These are phyloP conservation scores for Apiospora aurea DNA, from an alignment of 2,329 filamentous ascomycete genomes.

Conservation along the genomic window DNA sequence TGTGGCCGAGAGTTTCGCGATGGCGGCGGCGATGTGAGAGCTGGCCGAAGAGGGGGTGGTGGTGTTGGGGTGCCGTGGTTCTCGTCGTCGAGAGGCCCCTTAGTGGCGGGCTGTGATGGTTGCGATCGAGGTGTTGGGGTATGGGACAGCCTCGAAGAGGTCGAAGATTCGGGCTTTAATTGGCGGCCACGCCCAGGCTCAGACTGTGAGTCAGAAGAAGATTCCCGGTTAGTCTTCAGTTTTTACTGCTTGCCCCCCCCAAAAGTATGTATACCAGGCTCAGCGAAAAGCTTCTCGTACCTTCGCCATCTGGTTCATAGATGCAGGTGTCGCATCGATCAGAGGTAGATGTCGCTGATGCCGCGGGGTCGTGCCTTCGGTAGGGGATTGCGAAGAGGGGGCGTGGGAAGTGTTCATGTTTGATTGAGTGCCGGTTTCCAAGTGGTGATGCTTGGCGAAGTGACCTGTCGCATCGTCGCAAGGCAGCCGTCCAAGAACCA, in stretches of 20 bases:
- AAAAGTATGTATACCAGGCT: background rate
- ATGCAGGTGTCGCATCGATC: background rate
- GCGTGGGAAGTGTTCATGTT: background rate
- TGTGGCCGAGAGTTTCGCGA: background rate
- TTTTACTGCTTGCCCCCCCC: too few species aligned
- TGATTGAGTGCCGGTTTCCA: background rate
- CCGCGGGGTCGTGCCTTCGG: background rate
- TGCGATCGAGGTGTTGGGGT: conserved; percentile 8
- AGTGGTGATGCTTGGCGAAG: background rate
- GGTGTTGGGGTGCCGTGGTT: background rate
- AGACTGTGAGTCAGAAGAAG: background rate
- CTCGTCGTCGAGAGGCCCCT: background rate
- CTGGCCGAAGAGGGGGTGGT: background rate
- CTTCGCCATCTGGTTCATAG: background rate
- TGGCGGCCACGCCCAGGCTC: background rate
- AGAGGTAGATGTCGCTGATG: background rate
- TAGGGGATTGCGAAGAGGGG: background rate
- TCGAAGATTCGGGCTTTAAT: background rate
- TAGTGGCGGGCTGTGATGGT: background rate
- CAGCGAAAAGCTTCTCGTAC: background rate
- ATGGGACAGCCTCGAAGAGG: background rate
- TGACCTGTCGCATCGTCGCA: conserved; percentile 11
- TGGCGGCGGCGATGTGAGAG: background rate
- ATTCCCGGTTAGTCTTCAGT: background rate
- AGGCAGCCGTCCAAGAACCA: background rate